Evolutionary conservation across 2,329 filamentous ascomycete genomes (phyloP).

Genomic region (Aureobasidium subglaciale): DNA sequence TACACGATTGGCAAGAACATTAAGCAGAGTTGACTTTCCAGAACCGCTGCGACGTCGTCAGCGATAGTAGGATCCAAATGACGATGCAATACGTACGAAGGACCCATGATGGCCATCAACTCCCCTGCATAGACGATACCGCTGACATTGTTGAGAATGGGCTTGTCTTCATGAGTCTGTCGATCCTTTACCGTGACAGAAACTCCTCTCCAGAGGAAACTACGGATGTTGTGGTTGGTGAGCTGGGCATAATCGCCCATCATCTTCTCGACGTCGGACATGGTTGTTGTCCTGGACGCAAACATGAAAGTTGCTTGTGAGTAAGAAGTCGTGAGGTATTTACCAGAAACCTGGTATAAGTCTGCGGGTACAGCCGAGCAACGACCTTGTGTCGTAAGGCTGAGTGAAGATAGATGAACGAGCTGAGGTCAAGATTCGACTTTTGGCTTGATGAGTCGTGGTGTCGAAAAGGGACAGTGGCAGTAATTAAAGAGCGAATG

Average conservation of each 20-base stretch:
- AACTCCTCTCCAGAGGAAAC: constrained; percentile 59
- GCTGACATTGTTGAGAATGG: constrained; percentile 56
- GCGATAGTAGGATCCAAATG: neutral
- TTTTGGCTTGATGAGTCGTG: neutral
- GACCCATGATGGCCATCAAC: constrained; percentile 75
- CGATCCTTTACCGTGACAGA: constrained; percentile 67
- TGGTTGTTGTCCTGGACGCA: constrained; percentile 22
- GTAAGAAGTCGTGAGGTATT: neutral
- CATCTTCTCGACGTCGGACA: constrained; percentile 43
- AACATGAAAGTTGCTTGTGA: neutral
- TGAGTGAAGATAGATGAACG: neutral
- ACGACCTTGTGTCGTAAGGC: neutral
- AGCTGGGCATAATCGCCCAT: constrained; percentile 46
- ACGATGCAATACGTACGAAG: constrained; percentile 38
- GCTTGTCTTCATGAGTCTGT: constrained; percentile 54
- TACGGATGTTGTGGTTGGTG: constrained; percentile 56
- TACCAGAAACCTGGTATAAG: neutral
- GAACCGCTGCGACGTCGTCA: constrained; percentile 36
- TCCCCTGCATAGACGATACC: constrained; percentile 64
- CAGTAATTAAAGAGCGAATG: neutral
- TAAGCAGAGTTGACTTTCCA: constrained; percentile 79
- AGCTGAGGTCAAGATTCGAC: neutral
- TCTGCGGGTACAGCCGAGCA: neutral
- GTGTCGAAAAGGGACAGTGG: neutral
- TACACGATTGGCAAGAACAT: constrained; percentile 63